Evolutionary conservation across 768 basidiomycete genomes (phyloP).

Genomic region (Crepidotus variabilis): DNA sequence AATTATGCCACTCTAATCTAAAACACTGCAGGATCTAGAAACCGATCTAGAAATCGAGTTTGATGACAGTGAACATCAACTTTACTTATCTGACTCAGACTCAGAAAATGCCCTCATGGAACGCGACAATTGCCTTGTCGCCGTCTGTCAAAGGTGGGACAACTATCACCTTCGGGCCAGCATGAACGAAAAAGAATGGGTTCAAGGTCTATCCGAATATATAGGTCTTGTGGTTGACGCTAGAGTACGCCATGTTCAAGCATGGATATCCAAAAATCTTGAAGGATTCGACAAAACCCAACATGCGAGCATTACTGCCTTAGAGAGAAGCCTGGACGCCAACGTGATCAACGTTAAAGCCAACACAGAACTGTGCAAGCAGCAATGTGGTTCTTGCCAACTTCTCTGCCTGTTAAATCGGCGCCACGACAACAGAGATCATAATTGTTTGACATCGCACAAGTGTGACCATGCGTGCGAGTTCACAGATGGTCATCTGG

Average conservation of each 20-base stretch:
- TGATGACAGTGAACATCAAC: neutral
- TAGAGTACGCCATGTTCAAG: slow-evolving; percentile 43
- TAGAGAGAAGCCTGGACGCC: slow-evolving; percentile 41
- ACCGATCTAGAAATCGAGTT: neutral
- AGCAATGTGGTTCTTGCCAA: slow-evolving; percentile 44
- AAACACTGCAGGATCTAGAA: neutral
- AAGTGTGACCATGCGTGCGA: slow-evolving; percentile 40
- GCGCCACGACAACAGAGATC: slow-evolving; percentile 37
- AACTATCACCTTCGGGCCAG: neutral
- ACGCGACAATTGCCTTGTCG: neutral
- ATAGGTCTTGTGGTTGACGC: slow-evolving; percentile 35
- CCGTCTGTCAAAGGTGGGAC: neutral
- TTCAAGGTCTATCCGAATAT: slow-evolving; percentile 14
- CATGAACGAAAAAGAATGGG: neutral
- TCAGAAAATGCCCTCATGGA: neutral
- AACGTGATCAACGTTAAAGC: slow-evolving; percentile 41
- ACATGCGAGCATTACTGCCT: slow-evolving; percentile 39
- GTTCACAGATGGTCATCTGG: slow-evolving; percentile 19
- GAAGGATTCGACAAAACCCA: slow-evolving; percentile 34
- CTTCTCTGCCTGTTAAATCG: slow-evolving; percentile 44
- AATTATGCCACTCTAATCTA: neutral
- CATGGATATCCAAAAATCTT: slow-evolving; percentile 50
- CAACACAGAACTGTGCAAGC: slow-evolving; percentile 45
- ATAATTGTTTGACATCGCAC: slow-evolving; percentile 51
- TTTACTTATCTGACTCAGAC: neutral